phyloP scores from a whole-genome alignment of 2,329 filamentous ascomycete genomes.

The Dactylellina cionopaga region DNA sequence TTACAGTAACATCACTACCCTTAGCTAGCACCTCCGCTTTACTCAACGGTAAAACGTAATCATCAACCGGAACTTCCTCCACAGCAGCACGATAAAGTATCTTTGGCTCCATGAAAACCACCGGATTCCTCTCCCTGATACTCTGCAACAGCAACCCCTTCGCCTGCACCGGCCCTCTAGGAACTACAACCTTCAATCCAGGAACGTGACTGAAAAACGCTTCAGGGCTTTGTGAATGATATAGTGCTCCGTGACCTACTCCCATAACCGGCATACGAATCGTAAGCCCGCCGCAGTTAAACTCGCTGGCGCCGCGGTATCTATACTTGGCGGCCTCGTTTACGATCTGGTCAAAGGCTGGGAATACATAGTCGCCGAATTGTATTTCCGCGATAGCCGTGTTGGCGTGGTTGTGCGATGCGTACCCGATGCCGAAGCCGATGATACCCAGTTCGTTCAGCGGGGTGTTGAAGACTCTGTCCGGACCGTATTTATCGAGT shows the following conservation, averaged over 20 bases:
- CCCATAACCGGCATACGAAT: slow-evolving; percentile 90
- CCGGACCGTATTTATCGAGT: slow-evolving; percentile 83
- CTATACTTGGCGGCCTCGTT: slow-evolving; percentile 91
- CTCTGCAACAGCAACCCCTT: slow-evolving; percentile 86
- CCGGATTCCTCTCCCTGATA: slow-evolving; percentile 80
- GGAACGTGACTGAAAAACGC: slow-evolving; percentile 88
- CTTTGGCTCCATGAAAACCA: slow-evolving; percentile 94
- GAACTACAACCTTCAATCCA: slow-evolving; percentile 84
- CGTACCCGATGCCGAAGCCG: slow-evolving; percentile 89
- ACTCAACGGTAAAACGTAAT: slow-evolving; percentile 84
- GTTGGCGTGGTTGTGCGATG: slow-evolving; percentile 74
- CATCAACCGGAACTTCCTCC: slow-evolving; percentile 83
- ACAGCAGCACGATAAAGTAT: slow-evolving; percentile 90
- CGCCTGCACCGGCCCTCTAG: slow-evolving; percentile 84
- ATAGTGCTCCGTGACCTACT: slow-evolving; percentile 86
- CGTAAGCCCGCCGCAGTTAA: slow-evolving; percentile 78
- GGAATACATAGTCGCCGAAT: slow-evolving; percentile 93
- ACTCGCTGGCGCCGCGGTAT: slow-evolving; percentile 69
- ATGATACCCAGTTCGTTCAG: slow-evolving; percentile 93
- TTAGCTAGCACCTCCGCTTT: slow-evolving; percentile 85
- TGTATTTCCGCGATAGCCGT: slow-evolving; percentile 93
- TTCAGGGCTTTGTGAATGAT: slow-evolving; percentile 91
- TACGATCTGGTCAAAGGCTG: slow-evolving; percentile 91
- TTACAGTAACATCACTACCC: slow-evolving; percentile 81
- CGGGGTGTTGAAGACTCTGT: slow-evolving; percentile 95